phyloP scores from a whole-genome alignment of 495 filamentous ascomycete species.

The Penicillium pulvis region DNA sequence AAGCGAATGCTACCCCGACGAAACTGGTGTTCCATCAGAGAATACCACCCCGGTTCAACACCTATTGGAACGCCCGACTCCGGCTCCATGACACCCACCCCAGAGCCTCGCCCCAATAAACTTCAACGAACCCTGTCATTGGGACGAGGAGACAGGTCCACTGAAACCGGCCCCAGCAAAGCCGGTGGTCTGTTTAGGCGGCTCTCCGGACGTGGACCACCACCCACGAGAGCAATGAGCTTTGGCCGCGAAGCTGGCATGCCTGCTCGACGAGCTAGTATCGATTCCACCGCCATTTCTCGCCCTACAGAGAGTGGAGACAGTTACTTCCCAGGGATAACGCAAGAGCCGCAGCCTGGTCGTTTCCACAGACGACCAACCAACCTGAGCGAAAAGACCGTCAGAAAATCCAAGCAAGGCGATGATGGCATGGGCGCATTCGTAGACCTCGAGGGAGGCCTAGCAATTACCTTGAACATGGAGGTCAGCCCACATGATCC shows the following conservation, averaged over 20 bases:
- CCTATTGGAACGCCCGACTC: conserved; percentile 63
- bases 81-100: conserved; percentile 22
- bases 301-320: conserved; percentile 37
- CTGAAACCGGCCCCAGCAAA: conserved; percentile 19
- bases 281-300: conserved; percentile 33
- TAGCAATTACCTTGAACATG: conserved; percentile 83
- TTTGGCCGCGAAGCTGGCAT: conserved; percentile 32
- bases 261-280: conserved; percentile 38
- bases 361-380: conserved; percentile 75
- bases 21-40: conserved; percentile 89
- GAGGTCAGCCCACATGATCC: conserved; percentile 86
- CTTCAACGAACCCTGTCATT: conserved; percentile 65
- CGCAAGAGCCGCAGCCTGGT: conserved; percentile 39
- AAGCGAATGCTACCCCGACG: conserved; percentile 85
- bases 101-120: conserved; percentile 50
- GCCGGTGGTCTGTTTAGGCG: conserved; percentile 56
- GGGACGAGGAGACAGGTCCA: conserved; percentile 52
- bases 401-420: conserved; percentile 40
- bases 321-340: conserved; percentile 39
- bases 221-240: conserved; percentile 43
- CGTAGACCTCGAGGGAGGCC: conserved; percentile 72
- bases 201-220: conserved; percentile 46
- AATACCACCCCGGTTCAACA: conserved; percentile 74
- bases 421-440: conserved; percentile 44
- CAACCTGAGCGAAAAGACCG: conserved; percentile 62